Evolutionary conservation across 106 monocot genomes (phyloP).

Genomic region (Phalaenopsis aphrodite): DNA sequence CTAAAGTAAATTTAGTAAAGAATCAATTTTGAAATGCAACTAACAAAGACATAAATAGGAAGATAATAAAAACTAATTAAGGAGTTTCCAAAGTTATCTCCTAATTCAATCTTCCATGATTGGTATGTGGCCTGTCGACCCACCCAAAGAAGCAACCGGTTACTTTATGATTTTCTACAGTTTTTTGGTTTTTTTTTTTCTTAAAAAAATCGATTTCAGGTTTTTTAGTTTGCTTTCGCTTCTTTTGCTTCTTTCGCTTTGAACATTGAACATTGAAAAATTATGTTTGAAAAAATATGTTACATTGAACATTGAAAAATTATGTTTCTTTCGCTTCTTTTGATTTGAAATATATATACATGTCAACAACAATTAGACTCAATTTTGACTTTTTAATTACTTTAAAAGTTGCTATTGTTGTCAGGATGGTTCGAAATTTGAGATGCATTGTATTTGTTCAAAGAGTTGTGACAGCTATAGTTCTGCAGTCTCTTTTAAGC

Average conservation of each 20-base stretch:
- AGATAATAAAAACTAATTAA: too few species aligned
- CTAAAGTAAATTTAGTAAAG: too few species aligned
- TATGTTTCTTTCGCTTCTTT: not conserved
- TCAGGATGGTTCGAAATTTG: constrained; percentile 35
- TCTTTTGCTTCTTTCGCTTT: too few species aligned
- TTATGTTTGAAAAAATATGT: not conserved
- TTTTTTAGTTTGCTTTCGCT: not conserved
- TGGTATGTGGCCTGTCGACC: too few species aligned
- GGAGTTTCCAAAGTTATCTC: too few species aligned
- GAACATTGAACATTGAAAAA: not conserved
- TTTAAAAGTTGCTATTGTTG: not conserved
- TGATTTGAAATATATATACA: not conserved
- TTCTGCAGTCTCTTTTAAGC: constrained; percentile 37
- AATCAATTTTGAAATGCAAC: too few species aligned
- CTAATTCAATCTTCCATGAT: too few species aligned
- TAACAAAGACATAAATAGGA: too few species aligned
- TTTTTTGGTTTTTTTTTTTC: too few species aligned
- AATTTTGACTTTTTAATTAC: not conserved
- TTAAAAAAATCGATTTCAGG: too few species aligned
- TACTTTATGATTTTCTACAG: too few species aligned
- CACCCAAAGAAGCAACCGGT: too few species aligned
- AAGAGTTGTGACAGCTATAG: constrained; percentile 55
- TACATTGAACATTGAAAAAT: not conserved
- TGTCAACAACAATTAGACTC: not conserved
- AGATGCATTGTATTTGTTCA: constrained; percentile 74